Evolutionary conservation across 2,329 filamentous ascomycete species (phyloP), one percentile per base, ranked within the genome.

Genomic region (Fonsecaea multimorphosa): DNA sequence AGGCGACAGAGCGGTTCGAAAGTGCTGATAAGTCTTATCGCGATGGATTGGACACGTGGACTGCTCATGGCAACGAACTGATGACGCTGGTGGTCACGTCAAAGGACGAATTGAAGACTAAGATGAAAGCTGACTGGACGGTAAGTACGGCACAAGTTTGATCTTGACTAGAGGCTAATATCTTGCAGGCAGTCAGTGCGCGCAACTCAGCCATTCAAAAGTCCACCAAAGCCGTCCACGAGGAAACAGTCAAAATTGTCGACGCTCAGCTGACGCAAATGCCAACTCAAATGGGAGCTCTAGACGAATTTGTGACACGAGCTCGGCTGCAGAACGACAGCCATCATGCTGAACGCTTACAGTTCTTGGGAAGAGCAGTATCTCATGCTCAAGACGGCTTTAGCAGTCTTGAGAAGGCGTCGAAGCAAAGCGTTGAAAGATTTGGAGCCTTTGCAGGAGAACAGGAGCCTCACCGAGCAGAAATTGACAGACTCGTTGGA

Each of bases 181-280:
- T 40, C 31, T 38, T 49, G 46, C 70, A 91, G 88, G 78, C 81
- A 32, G 92, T 94, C 40, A 91, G 92, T 72, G 85, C 90, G 64
- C 89, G 91, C 73, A 96, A 93, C 72, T 87, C 84, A n/a, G 89
- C 90, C 5, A 94, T 99, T 72, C 91, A 94, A 72, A 85, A 86
- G 7, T 91, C 91, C 0, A 93, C 94, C 0, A 90, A 91, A 72
- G 91, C 91, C 1, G 93, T 98, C 1, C 93, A 99, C 71, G 90
- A 91, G 36, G 91, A 96, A 78, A 97, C 94, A 0, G 87, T 97
- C 32, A 89, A 89, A 6, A 94, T 96, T 64, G 93, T 98, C 12
- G 91, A 94, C 73, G 89, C 91, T 64, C 95, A 99, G 79, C 91
- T 96, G 80, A 85, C 86, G 63, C 91, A 96, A 71, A 90, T 99